phyloP scores from a whole-genome alignment of 495 filamentous ascomycete genomes.

The Amphirosellinia nigrospora region DNA sequence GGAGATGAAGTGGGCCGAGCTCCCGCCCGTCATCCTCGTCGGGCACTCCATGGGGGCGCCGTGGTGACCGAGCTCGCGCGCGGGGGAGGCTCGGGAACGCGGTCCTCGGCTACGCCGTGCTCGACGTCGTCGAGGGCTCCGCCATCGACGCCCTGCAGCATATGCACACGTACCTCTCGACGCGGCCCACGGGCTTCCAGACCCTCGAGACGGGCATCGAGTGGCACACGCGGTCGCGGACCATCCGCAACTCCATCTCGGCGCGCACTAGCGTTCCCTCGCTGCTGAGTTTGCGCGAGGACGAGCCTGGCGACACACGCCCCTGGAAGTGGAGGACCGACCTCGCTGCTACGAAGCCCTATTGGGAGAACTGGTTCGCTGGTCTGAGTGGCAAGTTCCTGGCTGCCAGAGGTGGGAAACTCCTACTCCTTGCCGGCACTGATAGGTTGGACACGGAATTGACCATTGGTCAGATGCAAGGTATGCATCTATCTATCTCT shows the following conservation, averaged over 20 bases:
- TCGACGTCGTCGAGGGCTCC: slow-evolving; percentile 92
- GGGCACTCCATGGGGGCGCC: slow-evolving; percentile 98
- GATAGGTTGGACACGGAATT: slow-evolving; percentile 93
- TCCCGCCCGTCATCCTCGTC: slow-evolving; percentile 81
- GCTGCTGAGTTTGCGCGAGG: slow-evolving; percentile 62
- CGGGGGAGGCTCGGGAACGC: slow-evolving; percentile 65
- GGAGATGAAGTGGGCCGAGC: slow-evolving; percentile 70
- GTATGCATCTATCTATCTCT: slow-evolving; percentile 47
- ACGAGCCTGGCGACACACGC: slow-evolving; percentile 40
- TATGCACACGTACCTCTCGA: slow-evolving; percentile 91
- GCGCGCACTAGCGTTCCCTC: slow-evolving; percentile 89
- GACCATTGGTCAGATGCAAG: slow-evolving; percentile 98
- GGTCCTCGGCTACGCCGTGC: slow-evolving; percentile 84
- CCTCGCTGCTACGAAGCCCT: slow-evolving; percentile 81
- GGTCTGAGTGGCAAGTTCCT: slow-evolving; percentile 91
- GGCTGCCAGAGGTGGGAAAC: slow-evolving; percentile 80
- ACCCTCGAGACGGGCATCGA: slow-evolving; percentile 80
- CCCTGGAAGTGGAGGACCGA: slow-evolving; percentile 88
- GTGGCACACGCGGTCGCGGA: slow-evolving; percentile 93
- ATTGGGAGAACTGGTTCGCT: slow-evolving; percentile 93
- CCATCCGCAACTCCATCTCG: slow-evolving; percentile 79
- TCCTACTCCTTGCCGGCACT: slow-evolving; percentile 90
- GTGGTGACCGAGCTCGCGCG: slow-evolving; percentile 86
- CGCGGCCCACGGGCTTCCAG: slow-evolving; percentile 78
- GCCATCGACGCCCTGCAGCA: slow-evolving; percentile 90